Base-by-base conservation (phyloP, 148 eudicot genomes). In the Fagopyrum tataricum region DNA sequence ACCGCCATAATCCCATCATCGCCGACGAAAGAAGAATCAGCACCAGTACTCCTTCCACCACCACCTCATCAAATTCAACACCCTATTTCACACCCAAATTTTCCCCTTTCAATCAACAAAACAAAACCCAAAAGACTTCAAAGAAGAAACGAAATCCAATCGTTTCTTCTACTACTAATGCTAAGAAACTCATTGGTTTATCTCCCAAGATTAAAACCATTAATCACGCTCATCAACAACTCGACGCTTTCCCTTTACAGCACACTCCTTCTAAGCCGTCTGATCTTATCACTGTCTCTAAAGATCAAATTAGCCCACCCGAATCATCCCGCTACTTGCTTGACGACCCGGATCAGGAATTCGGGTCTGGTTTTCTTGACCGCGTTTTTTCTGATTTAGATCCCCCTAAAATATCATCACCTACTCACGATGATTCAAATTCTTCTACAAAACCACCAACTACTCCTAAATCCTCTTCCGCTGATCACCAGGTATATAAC, bases 1-100 rank as follows among this genome's bases (percentile, higher is more conserved):
- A 93, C 82, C 90, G 98, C 15, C 86, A 86, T 86, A 93, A 93
- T 72, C 98, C 98, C n/a, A 89, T 91, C 72, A 89, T 93, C 73
- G 76, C 88, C 40, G 92, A 90, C 69, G 79, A 83, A 31, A 78
- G 72, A 49, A 75, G 92, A 78, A 6, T 75, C 52, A 61, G 73
- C 41, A 75, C 31, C 44, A 11, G 49, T 48, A 70, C 48, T 17
- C 48, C 72, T 9, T 14, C 72, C 20, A 37, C 37, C 23, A 20
- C 72, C 7, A 4, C 71, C 5, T 39, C 37, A 31, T 6, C 64
- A 2, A 7, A 70, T 51, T 42, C 72, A 69, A 18, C 72, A 43
- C 52, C 72, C 48, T 42, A 37, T 20, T 39, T 69, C 52, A 70
- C 72, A 7, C 48, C 72, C 37, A 64, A 44, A 44, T 15, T 13